Conservation (phyloP, 2,329 filamentous ascomycete genomes). For the Huntiella bhutanensis region DNA sequence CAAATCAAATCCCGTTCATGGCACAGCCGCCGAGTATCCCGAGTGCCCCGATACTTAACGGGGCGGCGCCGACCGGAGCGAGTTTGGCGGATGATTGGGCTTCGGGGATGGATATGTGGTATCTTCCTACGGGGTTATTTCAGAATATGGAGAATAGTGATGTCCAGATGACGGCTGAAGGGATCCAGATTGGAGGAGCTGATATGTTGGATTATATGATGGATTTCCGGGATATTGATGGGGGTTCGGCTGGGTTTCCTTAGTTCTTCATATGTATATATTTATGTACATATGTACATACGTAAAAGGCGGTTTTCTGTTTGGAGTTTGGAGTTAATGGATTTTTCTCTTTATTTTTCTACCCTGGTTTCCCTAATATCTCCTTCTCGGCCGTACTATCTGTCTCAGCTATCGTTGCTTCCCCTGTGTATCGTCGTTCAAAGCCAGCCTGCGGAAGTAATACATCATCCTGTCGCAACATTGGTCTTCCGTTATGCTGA, state of each 20-base stretch:
- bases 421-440: no score
- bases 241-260: neutral
- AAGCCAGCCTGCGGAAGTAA: no score
- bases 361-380: no score
- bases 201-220: conserved; percentile 53
- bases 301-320: no score
- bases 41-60: neutral
- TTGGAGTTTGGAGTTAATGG: no score
- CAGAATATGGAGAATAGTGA: conserved; percentile 42
- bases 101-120: conserved; percentile 43
- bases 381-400: no score
- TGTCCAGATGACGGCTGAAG: conserved; percentile 48
- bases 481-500: no score
- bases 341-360: no score
- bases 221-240: conserved; percentile 20
- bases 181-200: conserved; percentile 46
- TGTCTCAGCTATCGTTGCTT: no score
- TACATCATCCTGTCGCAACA: no score
- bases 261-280: neutral
- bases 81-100: conserved; percentile 33
- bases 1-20: neutral
- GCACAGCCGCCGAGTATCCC: neutral
- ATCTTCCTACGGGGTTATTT: conserved; percentile 45
- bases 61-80: neutral
- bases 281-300: no score